Evolutionary conservation across 2,329 filamentous ascomycete species (phyloP).

Genomic region (Penicillium sp.): DNA sequence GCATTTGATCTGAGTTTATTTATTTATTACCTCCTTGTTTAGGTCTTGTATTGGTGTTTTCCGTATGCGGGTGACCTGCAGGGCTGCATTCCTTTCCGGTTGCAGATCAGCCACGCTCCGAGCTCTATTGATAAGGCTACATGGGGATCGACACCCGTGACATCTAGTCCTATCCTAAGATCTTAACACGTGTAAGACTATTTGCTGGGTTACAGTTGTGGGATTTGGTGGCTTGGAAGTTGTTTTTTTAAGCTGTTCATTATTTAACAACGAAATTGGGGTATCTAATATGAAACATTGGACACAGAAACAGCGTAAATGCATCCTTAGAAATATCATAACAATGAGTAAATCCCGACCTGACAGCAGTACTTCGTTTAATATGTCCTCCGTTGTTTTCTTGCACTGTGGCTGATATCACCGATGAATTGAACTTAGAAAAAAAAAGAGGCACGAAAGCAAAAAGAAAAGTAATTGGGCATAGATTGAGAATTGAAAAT

Average conservation of each 20-base stretch:
- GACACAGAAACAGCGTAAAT: background rate
- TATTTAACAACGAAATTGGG: background rate
- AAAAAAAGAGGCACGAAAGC: background rate
- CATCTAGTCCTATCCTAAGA: background rate
- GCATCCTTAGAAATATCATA: background rate
- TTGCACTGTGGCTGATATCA: background rate
- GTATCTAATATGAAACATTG: background rate
- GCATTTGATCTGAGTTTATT: background rate
- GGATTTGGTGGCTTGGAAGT: background rate
- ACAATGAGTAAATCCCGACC: background rate
- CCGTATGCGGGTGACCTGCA: background rate
- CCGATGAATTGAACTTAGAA: background rate
- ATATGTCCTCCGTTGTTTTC: background rate
- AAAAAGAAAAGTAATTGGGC: background rate
- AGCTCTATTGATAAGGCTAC: background rate
- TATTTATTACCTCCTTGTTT: background rate
- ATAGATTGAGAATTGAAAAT: background rate
- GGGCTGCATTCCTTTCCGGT: background rate
- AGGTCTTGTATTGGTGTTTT: background rate
- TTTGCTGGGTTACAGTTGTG: background rate
- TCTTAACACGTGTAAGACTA: background rate
- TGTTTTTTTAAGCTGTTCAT: background rate
- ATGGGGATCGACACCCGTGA: background rate
- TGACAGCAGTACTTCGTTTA: background rate
- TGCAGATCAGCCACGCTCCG: background rate